phyloP scores from a whole-genome alignment of 805 yeast species.

The Candida endomychidarum region DNA sequence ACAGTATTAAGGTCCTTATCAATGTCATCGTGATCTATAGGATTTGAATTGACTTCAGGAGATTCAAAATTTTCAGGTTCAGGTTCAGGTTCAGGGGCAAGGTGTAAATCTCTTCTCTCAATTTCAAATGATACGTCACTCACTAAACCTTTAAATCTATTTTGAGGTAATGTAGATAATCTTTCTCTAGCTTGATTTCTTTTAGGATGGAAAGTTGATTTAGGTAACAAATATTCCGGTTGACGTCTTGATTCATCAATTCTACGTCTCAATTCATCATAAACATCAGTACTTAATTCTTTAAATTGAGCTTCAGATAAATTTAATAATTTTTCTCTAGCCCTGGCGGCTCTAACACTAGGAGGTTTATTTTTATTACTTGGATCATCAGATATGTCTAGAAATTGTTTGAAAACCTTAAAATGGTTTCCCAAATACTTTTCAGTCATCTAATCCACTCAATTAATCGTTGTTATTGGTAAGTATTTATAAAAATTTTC shows the following conservation, averaged over 20 bases:
- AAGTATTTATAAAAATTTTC: constrained; percentile 19
- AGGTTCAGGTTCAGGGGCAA: constrained; percentile 10
- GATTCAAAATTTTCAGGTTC: background rate
- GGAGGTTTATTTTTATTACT: constrained; percentile 39
- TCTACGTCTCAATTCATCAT: constrained; percentile 86
- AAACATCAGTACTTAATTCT: constrained; percentile 92
- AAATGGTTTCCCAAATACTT: constrained; percentile 46
- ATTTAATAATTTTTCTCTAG: constrained; percentile 80
- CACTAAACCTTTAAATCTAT: constrained; percentile 85
- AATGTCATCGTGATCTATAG: constrained; percentile 21
- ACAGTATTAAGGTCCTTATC: constrained; percentile 15
- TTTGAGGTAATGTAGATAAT: constrained; percentile 76
- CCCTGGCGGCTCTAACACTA: constrained; percentile 69
- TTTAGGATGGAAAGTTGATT: constrained; percentile 79
- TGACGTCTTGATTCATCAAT: constrained; percentile 56
- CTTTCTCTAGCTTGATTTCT: constrained; percentile 95
- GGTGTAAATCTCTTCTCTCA: constrained; percentile 66
- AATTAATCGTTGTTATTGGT: constrained; percentile 18
- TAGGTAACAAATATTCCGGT: constrained; percentile 67
- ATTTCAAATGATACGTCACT: constrained; percentile 87
- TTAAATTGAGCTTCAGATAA: constrained; percentile 79
- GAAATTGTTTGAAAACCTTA: constrained; percentile 49
- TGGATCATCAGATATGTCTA: constrained; percentile 49
- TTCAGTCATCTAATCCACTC: constrained; percentile 22
- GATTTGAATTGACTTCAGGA: background rate